These are phyloP conservation scores for Ogataea dorogensis DNA, from an alignment of 805 yeast genomes.

Conservation along the genomic window DNA sequence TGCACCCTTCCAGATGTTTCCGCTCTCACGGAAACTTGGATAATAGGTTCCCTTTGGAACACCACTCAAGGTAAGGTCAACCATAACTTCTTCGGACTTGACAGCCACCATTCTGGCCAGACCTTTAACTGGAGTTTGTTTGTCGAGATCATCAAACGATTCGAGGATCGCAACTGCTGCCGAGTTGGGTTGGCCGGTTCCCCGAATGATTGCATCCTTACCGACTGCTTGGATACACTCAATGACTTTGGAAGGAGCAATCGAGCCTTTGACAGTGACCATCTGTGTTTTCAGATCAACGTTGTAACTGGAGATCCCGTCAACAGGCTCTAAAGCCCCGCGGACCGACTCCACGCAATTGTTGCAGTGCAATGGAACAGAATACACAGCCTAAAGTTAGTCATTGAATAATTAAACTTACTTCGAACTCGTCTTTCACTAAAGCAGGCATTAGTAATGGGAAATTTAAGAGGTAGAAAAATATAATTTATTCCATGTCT, in stretches of 20 bases:
- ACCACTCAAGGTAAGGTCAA: conserved; percentile 81
- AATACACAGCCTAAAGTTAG: conserved; percentile 60
- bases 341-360: conserved; percentile 64
- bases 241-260: conserved; percentile 76
- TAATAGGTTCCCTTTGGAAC: conserved; percentile 62
- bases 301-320: conserved; percentile 50
- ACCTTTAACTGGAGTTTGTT: conserved; percentile 69
- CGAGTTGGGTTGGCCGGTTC: conserved; percentile 80
- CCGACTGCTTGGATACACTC: conserved; percentile 70
- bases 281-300: conserved; percentile 58
- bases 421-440: conserved; percentile 22
- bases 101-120: conserved; percentile 80
- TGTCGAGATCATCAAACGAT: conserved; percentile 51
- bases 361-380: conserved; percentile 81
- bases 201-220: conserved; percentile 87
- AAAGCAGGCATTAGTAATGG: conserved; percentile 18
- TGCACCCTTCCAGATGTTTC: conserved; percentile 76
- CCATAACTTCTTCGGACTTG: conserved; percentile 47
- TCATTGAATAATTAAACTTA: conserved; percentile 10
- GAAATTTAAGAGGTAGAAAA: too few relatives aligned
- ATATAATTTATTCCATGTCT: conserved; percentile 2
- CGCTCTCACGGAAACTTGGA: conserved; percentile 66
- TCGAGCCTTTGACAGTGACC: conserved; percentile 65
- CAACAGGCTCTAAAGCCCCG: conserved; percentile 48
- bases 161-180: conserved; percentile 93